phyloP scores from a whole-genome alignment of 108 stramenopile species.

The Stephanodiscus minutulus region DNA sequence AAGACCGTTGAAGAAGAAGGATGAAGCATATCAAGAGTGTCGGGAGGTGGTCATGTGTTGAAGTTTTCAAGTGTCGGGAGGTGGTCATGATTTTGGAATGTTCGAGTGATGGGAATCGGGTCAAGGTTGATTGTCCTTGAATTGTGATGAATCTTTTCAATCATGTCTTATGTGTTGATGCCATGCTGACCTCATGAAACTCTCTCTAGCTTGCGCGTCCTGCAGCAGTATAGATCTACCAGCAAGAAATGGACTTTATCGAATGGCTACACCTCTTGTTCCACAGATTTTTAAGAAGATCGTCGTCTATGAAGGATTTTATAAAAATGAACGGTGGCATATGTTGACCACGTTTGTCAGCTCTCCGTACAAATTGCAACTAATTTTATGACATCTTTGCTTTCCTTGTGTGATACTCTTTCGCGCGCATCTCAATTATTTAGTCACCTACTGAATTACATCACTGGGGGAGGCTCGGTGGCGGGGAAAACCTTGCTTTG shows the following conservation, averaged over 20 bases:
- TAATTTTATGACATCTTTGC: background rate
- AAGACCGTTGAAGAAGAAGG: background rate
- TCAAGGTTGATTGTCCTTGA: conserved; percentile 3
- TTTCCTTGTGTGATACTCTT: background rate
- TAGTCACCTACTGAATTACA: too few species aligned
- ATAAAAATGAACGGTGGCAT: background rate
- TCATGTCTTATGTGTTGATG: conserved; percentile 12
- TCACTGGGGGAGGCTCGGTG: too few species aligned
- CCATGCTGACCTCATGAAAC: background rate
- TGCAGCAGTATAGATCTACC: conserved; percentile 9
- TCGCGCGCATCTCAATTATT: background rate
- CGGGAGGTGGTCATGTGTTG: background rate
- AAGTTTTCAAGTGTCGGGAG: background rate
- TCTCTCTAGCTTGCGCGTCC: conserved; percentile 16
- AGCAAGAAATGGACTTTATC: background rate
- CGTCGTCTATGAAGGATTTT: background rate
- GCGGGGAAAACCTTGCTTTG: too few species aligned
- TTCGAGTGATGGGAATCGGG: background rate
- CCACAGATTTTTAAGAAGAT: background rate
- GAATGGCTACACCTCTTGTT: background rate
- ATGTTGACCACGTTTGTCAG: background rate
- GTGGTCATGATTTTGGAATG: background rate
- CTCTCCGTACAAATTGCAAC: background rate
- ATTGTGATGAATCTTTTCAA: background rate
- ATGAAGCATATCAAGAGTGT: background rate